Evolutionary conservation across 2,329 filamentous ascomycete genomes (phyloP), one percentile per base, ranked within the genome.

Genomic region (Davidsoniella virescens): DNA sequence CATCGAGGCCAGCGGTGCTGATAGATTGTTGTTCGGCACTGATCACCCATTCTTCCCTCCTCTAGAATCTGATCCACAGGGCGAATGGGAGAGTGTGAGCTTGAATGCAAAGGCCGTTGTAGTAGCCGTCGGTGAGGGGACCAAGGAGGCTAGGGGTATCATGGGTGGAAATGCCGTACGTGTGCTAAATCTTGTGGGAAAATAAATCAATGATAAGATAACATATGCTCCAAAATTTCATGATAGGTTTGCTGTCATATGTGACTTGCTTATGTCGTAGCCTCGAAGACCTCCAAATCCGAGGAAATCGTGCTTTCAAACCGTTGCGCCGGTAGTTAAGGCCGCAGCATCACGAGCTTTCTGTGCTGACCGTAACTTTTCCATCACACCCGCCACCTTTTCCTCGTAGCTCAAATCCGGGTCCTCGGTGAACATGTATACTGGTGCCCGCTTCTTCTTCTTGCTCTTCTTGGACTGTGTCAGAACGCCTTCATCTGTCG

Each of bases 11-110:
- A 70, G 73, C 53, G 82, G 83, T 0, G 69, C 70, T 0, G 83
- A 87, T 57, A 70, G 83, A 53, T 65, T 90, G 47, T 75, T 90
- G 69, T 90, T 90, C 64, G 85, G 84, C 23, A 88, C 84, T 0
- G 84, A 88, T 61, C 82, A 88, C 62, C 84, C 84, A 0, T 88
- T 90, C 66, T 90, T 90, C 63, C 84, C 84, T n/a, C 84, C 84
- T 1, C 64, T 87, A 16, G 72, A 70, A 29, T 69, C 66, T 36
- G 76, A 79, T 46, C 76, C 78, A 52, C 70, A 75, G 55, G 73
- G 70, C 37, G 72, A 80, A 57, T 87, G 82, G 82, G 72, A 80
- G 58, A 86, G 82, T 59, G 80, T 85, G 3, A 74, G 61, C 46
- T 52, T 68, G 56, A 72, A 71, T 52, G 64, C 63, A 1, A 62